Evolutionary conservation across 106 monocot genomes (phyloP).

Genomic region (Dendrobium nobile): DNA sequence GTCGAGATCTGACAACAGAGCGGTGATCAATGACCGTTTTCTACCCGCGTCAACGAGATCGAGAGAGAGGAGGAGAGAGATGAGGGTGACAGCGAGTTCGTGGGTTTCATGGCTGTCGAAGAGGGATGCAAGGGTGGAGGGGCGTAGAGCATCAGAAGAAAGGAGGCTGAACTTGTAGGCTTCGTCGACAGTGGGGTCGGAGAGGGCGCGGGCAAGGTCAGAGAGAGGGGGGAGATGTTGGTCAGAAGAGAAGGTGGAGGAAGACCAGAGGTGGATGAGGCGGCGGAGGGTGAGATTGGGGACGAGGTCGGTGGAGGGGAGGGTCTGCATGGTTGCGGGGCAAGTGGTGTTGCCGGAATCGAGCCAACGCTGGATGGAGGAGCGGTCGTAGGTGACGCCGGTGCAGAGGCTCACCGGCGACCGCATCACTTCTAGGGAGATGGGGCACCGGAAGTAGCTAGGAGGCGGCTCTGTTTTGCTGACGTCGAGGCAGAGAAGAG

Average conservation of each 20-base stretch:
- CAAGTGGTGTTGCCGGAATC: slow-evolving; percentile 81
- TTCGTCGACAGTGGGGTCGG: background rate
- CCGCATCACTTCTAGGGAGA: slow-evolving; percentile 89
- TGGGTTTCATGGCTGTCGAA: background rate
- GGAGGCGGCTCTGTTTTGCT: slow-evolving; percentile 25
- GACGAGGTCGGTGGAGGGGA: slow-evolving; percentile 68
- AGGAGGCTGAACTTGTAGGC: background rate
- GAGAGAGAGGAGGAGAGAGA: slow-evolving; percentile 8
- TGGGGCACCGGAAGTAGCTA: slow-evolving; percentile 80
- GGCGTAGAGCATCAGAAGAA: background rate
- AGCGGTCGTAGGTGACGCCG: slow-evolving; percentile 91
- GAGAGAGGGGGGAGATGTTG: background rate
- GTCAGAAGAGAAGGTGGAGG: slow-evolving; percentile 3
- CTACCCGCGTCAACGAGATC: background rate
- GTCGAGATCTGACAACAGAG: slow-evolving; percentile 8
- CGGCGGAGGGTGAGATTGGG: slow-evolving; percentile 86
- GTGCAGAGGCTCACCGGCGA: slow-evolving; percentile 96
- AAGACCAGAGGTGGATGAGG: slow-evolving; percentile 60
- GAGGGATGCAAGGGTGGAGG: background rate
- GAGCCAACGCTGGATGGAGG: slow-evolving; percentile 83
- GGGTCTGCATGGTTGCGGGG: slow-evolving; percentile 79
- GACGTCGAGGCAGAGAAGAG: slow-evolving; percentile 33
- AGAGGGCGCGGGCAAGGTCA: background rate
- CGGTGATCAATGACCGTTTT: background rate
- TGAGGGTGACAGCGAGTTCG: background rate